Base-by-base conservation (phyloP, 192 early-diverging fungal genomes). In the Coemansia sp. region DNA sequence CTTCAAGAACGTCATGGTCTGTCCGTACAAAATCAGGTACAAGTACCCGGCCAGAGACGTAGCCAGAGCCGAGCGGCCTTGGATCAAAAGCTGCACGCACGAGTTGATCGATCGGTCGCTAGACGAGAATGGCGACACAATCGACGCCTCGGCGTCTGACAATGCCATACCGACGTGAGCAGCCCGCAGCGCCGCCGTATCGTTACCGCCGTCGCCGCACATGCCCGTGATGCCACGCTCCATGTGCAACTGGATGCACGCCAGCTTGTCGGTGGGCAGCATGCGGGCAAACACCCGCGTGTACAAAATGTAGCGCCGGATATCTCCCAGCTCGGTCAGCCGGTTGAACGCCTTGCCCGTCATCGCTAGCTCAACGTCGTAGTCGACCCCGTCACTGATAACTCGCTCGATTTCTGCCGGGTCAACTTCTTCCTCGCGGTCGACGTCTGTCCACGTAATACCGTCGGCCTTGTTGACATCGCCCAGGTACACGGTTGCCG, bases 181-280 rank as follows among this genome's bases (percentile, higher is more conserved):
- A 5, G 89, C 88, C 19, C 90, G 86, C 54, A 94, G 66, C 5
- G 92, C 92, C 43, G 90, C 92, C 63, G 88, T 88, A 73, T 94
- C 92, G 73, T 94, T 94, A 24, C 90, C 89, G 72, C 90, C 92
- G 64, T 94, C 92, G 62, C 92, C 92, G 71, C 90, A 92, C 92
- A 94, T 94, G 53, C 87, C 90, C 10, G 89, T 89, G 37, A 94
- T 85, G 2, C 81, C 85, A 11, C 87, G 84, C 68, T 89, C 89
- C 90, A 94, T 92, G 57, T 92, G 90, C 39, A 88, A 60, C 47
- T 85, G 78, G 25, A 93, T 89, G 59, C 86, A 88, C 39, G 81
- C 67, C 17, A 90, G 86, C 80, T 93, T 93, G 75, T 89, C 88
- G 11, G 85, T 83, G 4, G 91, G 91, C 56, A 87, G 84, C 90